Evolutionary conservation across 2,329 filamentous ascomycete species (phyloP), one percentile per base, ranked within the genome.

Genomic region (Fusarium veterinarium): DNA sequence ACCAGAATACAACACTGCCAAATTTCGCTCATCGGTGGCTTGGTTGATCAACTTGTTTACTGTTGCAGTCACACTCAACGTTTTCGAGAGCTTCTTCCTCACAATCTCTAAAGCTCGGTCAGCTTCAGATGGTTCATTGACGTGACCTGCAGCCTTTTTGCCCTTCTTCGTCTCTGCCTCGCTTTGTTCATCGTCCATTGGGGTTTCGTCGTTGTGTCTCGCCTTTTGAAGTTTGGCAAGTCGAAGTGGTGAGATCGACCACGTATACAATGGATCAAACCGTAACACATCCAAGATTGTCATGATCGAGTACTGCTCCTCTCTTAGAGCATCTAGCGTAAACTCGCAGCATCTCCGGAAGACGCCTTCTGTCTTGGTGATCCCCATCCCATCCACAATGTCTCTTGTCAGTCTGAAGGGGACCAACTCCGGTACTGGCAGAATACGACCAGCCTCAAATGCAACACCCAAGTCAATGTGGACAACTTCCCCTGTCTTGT

Each of bases 341-440:
- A 98, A 98, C 80, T 99, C 97, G 81, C 96, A 99, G 83, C 95
- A 98, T n/a, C 97, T 91, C 12, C 96, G 90, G 84, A 98, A 99
- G 0, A 98, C 95, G 7, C 96, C 96, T 81, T 99, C 97, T 0
- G 95, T 97, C 77, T 93, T 94, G 6, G 94, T 97, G 74, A 97
- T 92, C 33, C 96, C 96, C 93, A 99, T 98, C 31, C 94, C 97
- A 79, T 99, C 97, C 9, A 98, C 93, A 60, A 99, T 91, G 77
- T 99, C 96, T 60, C 96, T 89, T 14, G 96, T 98, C 59, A 99
- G 85, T 1, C 96, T 91, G 86, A 99, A 99, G 0, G 96, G 97
- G 0, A 99, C 96, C 6, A 97, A 90, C 83, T 99, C 97, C 0
- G 96, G 97, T 2, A 99, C 93, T 0, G 95, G 95, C 1, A 99